Conservation (phyloP, 768 basidiomycete genomes). For the Boletus eberwhitei region DNA sequence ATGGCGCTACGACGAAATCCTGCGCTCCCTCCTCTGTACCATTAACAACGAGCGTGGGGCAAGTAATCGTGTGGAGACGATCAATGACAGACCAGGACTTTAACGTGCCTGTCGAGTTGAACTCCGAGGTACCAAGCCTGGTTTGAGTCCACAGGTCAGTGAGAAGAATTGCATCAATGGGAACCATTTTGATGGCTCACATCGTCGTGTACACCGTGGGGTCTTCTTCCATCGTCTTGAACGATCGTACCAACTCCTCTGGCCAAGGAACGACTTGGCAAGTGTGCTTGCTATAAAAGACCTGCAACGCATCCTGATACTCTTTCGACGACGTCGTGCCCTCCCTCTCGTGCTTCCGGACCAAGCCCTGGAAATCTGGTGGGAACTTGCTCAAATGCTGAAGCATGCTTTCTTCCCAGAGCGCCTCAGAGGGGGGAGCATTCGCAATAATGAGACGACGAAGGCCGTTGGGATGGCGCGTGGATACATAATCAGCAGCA, state of each 20-base stretch:
- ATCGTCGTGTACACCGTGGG: constrained; percentile 33
- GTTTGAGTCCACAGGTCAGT: neutral
- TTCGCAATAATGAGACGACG: constrained; percentile 34
- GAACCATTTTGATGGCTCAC: constrained; percentile 14
- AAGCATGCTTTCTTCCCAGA: constrained; percentile 23
- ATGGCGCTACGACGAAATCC: constrained; percentile 32
- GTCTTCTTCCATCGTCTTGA: constrained; percentile 24
- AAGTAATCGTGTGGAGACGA: constrained; percentile 36
- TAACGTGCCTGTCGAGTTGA: constrained; percentile 37
- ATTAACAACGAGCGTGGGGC: constrained; percentile 38
- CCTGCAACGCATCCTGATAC: constrained; percentile 28
- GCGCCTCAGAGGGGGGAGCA: constrained; percentile 27
- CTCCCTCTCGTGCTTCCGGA: constrained; percentile 30
- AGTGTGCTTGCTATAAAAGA: constrained; percentile 32
- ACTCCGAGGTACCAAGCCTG: constrained; percentile 26
- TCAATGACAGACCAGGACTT: constrained; percentile 45
- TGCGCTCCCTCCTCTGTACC: constrained; percentile 35
- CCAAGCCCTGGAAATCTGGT: constrained; percentile 18
- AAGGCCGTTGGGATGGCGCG: constrained; percentile 36
- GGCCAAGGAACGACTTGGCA: constrained; percentile 34
- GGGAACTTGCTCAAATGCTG: constrained; percentile 26
- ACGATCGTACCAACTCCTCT: constrained; percentile 23
- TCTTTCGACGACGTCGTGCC: constrained; percentile 30
- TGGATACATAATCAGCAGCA: constrained; percentile 37
- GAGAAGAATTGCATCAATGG: neutral